These are phyloP conservation scores for Suillus paluster DNA, from an alignment of 768 basidiomycete genomes.

Conservation along the genomic window DNA sequence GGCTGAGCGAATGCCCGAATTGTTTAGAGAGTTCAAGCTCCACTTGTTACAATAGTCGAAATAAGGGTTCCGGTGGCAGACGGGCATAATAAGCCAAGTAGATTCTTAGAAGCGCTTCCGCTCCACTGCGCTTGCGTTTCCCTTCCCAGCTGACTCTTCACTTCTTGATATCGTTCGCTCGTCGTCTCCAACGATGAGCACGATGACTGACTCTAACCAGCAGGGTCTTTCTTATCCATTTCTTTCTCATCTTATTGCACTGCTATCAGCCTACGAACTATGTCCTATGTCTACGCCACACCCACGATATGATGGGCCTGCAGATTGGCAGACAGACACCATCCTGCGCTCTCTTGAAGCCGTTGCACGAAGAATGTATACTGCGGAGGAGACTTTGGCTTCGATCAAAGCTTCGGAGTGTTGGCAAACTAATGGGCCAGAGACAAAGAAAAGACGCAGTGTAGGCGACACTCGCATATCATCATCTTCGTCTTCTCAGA, in stretches of 20 bases:
- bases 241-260: slow-evolving; percentile 57
- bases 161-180: slow-evolving; percentile 12
- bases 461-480: slow-evolving; percentile 44
- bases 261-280: slow-evolving; percentile 63
- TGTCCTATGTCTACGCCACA: slow-evolving; percentile 53
- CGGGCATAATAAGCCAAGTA: slow-evolving; percentile 10
- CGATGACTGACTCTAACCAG: slow-evolving; percentile 27
- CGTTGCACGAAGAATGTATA: slow-evolving; percentile 57
- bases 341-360: slow-evolving; percentile 56
- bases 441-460: slow-evolving; percentile 50
- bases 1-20: neutral
- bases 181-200: slow-evolving; percentile 38
- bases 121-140: slow-evolving; percentile 1
- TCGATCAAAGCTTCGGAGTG: slow-evolving; percentile 44
- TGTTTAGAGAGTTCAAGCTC: slow-evolving; percentile 4
- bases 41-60: neutral
- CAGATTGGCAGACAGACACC: slow-evolving; percentile 61
- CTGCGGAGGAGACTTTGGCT: slow-evolving; percentile 53
- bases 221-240: slow-evolving; percentile 42
- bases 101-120: slow-evolving; percentile 5
- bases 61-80: slow-evolving; percentile 8
- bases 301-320: slow-evolving; percentile 59
- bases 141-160: neutral
- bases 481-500: slow-evolving; percentile 31
- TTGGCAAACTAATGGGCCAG: slow-evolving; percentile 40